A percentile compares a stretch with the other conserved stretches of the same genome.
Evolutionary conservation across 257 asterid genomes (phyloP).

Genomic region (Capsicum chinense): DNA sequence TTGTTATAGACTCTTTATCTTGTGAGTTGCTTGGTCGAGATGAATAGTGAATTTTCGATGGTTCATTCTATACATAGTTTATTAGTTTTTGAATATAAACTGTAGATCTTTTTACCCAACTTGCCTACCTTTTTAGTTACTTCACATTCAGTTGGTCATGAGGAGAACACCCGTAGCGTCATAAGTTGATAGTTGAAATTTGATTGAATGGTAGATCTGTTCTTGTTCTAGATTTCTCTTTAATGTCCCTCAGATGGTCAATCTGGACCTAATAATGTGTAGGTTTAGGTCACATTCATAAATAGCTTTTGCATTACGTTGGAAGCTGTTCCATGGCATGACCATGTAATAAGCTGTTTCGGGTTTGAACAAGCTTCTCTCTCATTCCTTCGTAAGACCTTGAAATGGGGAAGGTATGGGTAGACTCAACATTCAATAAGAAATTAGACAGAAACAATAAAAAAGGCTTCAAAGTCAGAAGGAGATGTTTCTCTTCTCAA

Average conservation of each 20-base stretch:
- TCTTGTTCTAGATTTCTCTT: neutral
- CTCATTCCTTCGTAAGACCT: neutral
- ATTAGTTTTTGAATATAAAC: neutral
- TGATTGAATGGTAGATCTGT: neutral
- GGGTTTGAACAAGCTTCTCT: constrained; percentile 24
- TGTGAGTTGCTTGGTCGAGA: constrained; percentile 10
- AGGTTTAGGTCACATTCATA: constrained; percentile 15
- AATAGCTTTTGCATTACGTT: neutral
- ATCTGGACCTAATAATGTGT: neutral
- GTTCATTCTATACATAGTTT: neutral
- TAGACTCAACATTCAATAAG: neutral
- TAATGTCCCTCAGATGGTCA: constrained; percentile 1
- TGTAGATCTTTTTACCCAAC: constrained; percentile 11
- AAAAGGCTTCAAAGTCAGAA: neutral
- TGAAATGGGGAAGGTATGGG: neutral
- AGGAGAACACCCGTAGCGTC: constrained; percentile 4
- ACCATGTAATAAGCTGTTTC: constrained; percentile 13
- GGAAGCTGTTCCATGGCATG: constrained; percentile 17
- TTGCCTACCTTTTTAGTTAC: neutral
- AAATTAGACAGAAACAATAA: neutral
- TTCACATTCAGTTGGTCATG: constrained; percentile 14
- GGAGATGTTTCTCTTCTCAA: neutral
- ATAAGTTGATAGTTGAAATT: neutral
- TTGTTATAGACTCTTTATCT: constrained; percentile 2
- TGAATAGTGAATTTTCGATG: neutral